A percentile compares a stretch with the other conserved stretches of the same genome.
Evolutionary conservation across 768 basidiomycete genomes (phyloP).

Genomic region (Termitomyces sp.): DNA sequence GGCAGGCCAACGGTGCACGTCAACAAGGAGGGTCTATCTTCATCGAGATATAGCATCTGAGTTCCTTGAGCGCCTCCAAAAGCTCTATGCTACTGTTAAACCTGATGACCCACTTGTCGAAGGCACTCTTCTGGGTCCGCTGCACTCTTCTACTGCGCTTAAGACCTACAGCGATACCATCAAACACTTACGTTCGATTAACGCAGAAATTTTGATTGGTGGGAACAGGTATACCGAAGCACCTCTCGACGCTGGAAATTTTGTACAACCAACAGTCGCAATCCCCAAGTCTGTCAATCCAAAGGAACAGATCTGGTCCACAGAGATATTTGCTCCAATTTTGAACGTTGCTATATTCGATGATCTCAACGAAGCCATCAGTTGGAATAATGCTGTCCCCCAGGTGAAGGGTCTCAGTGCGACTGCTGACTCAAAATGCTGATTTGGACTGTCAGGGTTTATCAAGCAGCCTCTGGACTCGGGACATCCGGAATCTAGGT

Average conservation of each 20-base stretch:
- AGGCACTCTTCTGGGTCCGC: slow-evolving; percentile 78
- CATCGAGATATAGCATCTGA: slow-evolving; percentile 75
- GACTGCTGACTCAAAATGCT: slow-evolving; percentile 14
- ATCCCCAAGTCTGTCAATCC: slow-evolving; percentile 59
- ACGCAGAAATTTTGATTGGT: slow-evolving; percentile 78
- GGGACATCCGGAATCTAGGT: slow-evolving; percentile 78
- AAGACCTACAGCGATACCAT: slow-evolving; percentile 63
- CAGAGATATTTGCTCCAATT: slow-evolving; percentile 88
- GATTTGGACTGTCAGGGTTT: slow-evolving; percentile 53
- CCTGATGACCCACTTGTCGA: slow-evolving; percentile 85
- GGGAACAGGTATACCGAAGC: slow-evolving; percentile 53
- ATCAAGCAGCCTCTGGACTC: slow-evolving; percentile 90
- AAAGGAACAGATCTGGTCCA: slow-evolving; percentile 63
- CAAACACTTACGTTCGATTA: slow-evolving; percentile 55
- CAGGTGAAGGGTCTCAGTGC: slow-evolving; percentile 44
- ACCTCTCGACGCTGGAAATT: slow-evolving; percentile 71
- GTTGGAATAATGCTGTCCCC: slow-evolving; percentile 87
- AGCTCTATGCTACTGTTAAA: slow-evolving; percentile 66
- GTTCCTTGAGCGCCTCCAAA: slow-evolving; percentile 74
- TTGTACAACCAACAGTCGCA: slow-evolving; percentile 86
- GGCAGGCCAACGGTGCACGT: slow-evolving; percentile 79
- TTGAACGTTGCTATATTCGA: slow-evolving; percentile 86
- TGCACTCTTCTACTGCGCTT: slow-evolving; percentile 75
- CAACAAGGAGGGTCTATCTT: slow-evolving; percentile 87
- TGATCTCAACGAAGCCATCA: slow-evolving; percentile 81